Base-by-base conservation (phyloP, 1,139 yeast species). In the Candida frijolesensis region DNA sequence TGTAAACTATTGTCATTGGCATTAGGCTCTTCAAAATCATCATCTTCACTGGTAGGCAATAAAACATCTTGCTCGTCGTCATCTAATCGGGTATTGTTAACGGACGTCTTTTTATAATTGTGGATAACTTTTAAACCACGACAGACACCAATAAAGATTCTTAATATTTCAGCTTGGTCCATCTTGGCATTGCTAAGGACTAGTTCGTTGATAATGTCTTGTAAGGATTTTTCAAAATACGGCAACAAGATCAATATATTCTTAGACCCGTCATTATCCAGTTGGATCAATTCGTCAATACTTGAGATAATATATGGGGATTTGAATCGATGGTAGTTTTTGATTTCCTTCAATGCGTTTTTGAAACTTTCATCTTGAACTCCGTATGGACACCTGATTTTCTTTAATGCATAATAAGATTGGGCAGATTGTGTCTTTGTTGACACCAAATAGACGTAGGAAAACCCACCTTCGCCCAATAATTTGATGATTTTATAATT, bases 381-480 rank as follows among this genome's bases (percentile, higher is more conserved):
- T 0, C 97, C 97, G 66, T 85, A 89, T 1, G 96, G 92, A 65
- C 97, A 91, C 54, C 92, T 74, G 49, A 90, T 89, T 71, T 89
- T 87, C 70, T 92, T 91, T 60, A 92, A 70, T 2, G 97, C 97
- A 61, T 82, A 88, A 22, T 71, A 63, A 29, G 83, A 76, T 47
- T 79, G 78, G 45, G 55, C 41, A 73, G 72, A 51, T 71, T 66
- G 72, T 22, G 40, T 22, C 51, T 71, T 66, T 19, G 35, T 48
- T 33, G 83, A 77, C 57, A 53, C 96, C 35, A 90, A 72, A 62
- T 92, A 92, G n/a, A 90, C 96, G 60, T 87, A 90, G 1, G 96
- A 85, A 62, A 88, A 88, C 6, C 96, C 96, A 1, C 96, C 96
- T 69, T 91, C 97, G 9, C 96, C 96, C 6, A 92, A 70, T 19